Conservation (phyloP, 2,329 filamentous ascomycete genomes). For the Onygenales sp. region DNA sequence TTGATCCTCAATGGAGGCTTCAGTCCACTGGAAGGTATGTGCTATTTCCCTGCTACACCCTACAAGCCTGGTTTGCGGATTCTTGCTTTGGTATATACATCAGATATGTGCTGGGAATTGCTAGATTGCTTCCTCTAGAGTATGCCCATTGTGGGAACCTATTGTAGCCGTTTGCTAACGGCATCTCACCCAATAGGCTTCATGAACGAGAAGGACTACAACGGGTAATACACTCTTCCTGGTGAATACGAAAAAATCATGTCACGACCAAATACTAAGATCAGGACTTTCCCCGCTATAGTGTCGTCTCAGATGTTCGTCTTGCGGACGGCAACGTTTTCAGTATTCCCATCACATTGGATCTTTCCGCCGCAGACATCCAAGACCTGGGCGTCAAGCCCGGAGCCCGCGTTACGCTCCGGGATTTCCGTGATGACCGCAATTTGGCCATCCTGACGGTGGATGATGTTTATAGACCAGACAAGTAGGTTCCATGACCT, state of each 20-base stretch:
- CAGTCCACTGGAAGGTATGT: constrained; percentile 87
- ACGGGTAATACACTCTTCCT: constrained; percentile 52
- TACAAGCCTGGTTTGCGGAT: no score
- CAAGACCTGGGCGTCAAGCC: constrained; percentile 66
- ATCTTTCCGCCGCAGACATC: constrained; percentile 67
- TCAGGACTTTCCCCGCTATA: constrained; percentile 27
- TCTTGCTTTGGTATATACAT: no score
- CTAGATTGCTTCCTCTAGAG: background rate
- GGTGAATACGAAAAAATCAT: background rate
- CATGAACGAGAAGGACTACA: constrained; percentile 95
- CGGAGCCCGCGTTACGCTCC: constrained; percentile 74
- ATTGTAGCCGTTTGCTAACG: constrained; percentile 12
- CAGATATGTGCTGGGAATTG: no score
- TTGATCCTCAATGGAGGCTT: constrained; percentile 96
- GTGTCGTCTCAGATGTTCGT: constrained; percentile 80
- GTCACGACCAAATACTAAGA: constrained; percentile 5
- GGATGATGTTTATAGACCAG: constrained; percentile 87
- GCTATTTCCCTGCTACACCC: no score
- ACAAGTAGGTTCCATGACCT: constrained; percentile 60
- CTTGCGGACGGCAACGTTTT: constrained; percentile 85
- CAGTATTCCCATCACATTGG: constrained; percentile 93
- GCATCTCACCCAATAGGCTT: constrained; percentile 54
- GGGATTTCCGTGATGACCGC: constrained; percentile 91
- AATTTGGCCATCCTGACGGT: constrained; percentile 93
- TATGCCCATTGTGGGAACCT: background rate